Base-by-base conservation (phyloP, 192 early-diverging fungal genomes). In the Coemansia sp. region DNA sequence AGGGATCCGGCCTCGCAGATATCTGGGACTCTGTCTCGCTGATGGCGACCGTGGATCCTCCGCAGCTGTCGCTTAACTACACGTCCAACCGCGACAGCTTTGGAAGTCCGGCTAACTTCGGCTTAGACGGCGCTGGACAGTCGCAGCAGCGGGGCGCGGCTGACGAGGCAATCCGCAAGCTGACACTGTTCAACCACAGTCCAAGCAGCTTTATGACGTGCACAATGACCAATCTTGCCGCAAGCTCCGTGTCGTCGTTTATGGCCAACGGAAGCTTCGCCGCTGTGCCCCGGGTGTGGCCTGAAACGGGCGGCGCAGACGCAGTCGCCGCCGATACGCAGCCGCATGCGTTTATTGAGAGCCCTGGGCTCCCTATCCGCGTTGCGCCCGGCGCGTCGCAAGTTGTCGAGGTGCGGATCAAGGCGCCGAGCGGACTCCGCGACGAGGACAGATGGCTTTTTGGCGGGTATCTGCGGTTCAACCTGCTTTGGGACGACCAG, bases 11-110 rank as follows among this genome's bases (percentile, higher is more conserved):
- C 1, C 60, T 75, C 46, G 68, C 72, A 13, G 62, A 81, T 49
- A 67, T 81, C 49, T 75, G 65, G 62, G 67, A 72, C 35, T 68
- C 73, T 13, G 30, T 81, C 13, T 19, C 58, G 9, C 49, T 73
- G 3, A 59, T 72, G 29, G 73, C 73, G 6, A 69, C 69, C 22
- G 65, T 69, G 1, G 65, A 72, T 35, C 78, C 78, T 22, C 55
- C 72, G n/a, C 72, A 72, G 62, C 53, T 81, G 16, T 68, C 72
- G 34, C 62, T 81, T 23, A 81, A 81, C 66, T 72, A 75, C 27
- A 75, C 78, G 4, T 56, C 39, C 6, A 30, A 51, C 30, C 24
- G 48, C 25, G 60, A 59, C 23, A 36, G 30, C 32, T n/a, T 14
- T 30, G 69, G 39, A 19, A 13, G 20, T 42, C 27, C 28, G 19